These are phyloP conservation scores for Pinus albicaulis DNA, from an alignment of 75 land plant genomes.

Conservation along the genomic window DNA sequence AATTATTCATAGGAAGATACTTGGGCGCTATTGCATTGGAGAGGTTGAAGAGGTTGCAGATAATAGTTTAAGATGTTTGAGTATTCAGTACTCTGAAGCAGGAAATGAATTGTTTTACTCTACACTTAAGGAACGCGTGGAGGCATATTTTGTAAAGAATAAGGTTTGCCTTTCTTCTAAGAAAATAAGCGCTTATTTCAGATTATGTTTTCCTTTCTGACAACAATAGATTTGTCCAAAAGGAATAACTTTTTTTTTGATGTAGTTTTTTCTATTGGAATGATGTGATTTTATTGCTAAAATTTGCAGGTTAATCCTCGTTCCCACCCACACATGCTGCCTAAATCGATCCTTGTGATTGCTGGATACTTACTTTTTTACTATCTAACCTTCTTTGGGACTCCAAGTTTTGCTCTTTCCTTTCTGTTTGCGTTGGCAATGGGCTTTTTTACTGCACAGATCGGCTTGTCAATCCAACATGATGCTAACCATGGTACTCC, in stretches of 20 bases:
- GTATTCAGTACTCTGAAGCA: conserved; percentile 29
- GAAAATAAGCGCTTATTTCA: background rate
- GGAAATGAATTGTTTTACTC: conserved; percentile 33
- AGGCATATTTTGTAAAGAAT: conserved; percentile 25
- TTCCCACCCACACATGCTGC: conserved; percentile 44
- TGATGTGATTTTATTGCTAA: too few species aligned
- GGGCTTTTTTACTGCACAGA: conserved; percentile 47
- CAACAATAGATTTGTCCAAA: background rate
- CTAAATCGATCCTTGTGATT: conserved; percentile 30
- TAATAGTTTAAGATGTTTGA: conserved; percentile 13
- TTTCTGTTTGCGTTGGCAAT: conserved; percentile 23
- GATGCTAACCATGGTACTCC: conserved; percentile 49
- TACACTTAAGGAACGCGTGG: conserved; percentile 45
- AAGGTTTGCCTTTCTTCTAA: conserved; percentile 20
- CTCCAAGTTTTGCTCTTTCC: conserved; percentile 23
- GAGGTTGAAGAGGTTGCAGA: conserved; percentile 26
- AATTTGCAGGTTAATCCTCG: conserved; percentile 40
- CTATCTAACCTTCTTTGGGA: conserved; percentile 32
- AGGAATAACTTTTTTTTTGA: background rate
- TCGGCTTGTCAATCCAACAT: conserved; percentile 48
- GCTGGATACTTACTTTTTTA: conserved; percentile 32
- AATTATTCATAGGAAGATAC: conserved; percentile 28
- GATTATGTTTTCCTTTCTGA: background rate
- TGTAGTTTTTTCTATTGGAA: background rate
- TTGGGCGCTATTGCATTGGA: conserved; percentile 38